These are phyloP conservation scores for Pseudogymnoascus sp. DNA, from an alignment of 2,329 filamentous ascomycete genomes.

Conservation along the genomic window DNA sequence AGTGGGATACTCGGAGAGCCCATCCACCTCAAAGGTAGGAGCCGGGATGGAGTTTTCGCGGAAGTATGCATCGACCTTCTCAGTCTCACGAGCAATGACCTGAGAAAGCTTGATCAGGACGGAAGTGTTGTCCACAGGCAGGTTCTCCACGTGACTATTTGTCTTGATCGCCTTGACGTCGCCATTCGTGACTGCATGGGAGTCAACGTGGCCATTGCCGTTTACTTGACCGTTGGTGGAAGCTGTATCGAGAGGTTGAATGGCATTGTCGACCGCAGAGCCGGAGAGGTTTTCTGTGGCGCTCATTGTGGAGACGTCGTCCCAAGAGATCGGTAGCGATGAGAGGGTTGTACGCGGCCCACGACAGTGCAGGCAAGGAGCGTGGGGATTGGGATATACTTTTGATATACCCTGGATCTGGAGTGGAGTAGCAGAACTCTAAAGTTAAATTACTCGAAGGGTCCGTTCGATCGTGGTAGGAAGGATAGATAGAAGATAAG, in stretches of 20 bases:
- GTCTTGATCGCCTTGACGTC: not conserved
- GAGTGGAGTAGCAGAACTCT: not conserved
- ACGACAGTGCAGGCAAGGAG: not conserved
- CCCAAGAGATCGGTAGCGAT: slow-evolving; percentile 1
- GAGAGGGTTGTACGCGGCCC: not conserved
- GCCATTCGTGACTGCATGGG: not conserved
- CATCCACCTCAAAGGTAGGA: slow-evolving; percentile 40
- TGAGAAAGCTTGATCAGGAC: slow-evolving; percentile 40
- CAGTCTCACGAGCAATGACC: slow-evolving; percentile 41
- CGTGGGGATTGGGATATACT: not conserved
- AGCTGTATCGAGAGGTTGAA: not conserved
- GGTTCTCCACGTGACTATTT: not conserved
- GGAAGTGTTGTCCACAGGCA: slow-evolving; percentile 21
- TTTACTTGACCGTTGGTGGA: not conserved
- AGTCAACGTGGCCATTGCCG: not conserved
- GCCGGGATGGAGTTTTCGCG: slow-evolving; percentile 34
- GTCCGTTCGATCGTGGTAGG: not conserved
- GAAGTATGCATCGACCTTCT: slow-evolving; percentile 42
- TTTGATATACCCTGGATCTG: not conserved
- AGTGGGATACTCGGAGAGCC: slow-evolving; percentile 39
- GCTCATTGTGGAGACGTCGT: slow-evolving; percentile 6
- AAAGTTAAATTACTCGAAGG: not conserved
- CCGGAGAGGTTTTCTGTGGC: not conserved
- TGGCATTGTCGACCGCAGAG: not conserved
- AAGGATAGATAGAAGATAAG: not conserved